phyloP scores from a whole-genome alignment of 805 yeast genomes.

The Barnettozyma botsteinii region DNA sequence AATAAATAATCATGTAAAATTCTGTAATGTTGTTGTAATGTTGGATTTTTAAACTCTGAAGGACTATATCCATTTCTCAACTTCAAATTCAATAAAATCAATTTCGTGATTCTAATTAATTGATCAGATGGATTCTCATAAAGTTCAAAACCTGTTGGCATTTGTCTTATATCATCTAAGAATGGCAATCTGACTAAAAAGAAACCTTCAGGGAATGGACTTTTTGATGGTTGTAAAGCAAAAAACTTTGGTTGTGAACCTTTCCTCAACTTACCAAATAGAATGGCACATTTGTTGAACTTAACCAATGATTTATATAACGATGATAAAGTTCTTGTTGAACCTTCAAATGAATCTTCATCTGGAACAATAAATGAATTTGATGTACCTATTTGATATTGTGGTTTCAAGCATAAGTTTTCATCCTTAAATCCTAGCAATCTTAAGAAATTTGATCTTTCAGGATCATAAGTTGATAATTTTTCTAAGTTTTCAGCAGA shows the following conservation, averaged over 20 bases:
- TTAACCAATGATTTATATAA: conserved; percentile 55
- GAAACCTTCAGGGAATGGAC: conserved; percentile 49
- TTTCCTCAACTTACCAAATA: conserved; percentile 61
- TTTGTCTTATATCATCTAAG: conserved; percentile 64
- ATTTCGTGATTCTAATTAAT: conserved; percentile 18
- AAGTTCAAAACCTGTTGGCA: conserved; percentile 39
- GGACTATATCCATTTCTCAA: conserved; percentile 51
- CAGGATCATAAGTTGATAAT: conserved; percentile 30
- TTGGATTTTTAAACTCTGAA: conserved; percentile 55
- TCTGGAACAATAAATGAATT: conserved; percentile 60
- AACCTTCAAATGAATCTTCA: conserved; percentile 52
- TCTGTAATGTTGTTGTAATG: conserved; percentile 59
- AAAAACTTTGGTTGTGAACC: conserved; percentile 51
- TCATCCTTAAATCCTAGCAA: conserved; percentile 61
- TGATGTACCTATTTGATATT: conserved; percentile 49
- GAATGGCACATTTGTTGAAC: conserved; percentile 52
- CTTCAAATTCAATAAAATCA: conserved; percentile 32
- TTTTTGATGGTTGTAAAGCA: conserved; percentile 49
- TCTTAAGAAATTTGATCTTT: conserved; percentile 45
- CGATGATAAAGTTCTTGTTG: conserved; percentile 60
- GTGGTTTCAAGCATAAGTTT: conserved; percentile 38
- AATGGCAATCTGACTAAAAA: conserved; percentile 65
- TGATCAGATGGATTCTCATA: conserved; percentile 7
- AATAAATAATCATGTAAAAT: conserved; percentile 59
- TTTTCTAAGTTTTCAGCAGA: conserved; percentile 32